Percentiles rank a stretch among this genome's conserved stretches.
Evolutionary conservation across 140 eudicot species (phyloP).

Genomic region (Anethum foeniculum): DNA sequence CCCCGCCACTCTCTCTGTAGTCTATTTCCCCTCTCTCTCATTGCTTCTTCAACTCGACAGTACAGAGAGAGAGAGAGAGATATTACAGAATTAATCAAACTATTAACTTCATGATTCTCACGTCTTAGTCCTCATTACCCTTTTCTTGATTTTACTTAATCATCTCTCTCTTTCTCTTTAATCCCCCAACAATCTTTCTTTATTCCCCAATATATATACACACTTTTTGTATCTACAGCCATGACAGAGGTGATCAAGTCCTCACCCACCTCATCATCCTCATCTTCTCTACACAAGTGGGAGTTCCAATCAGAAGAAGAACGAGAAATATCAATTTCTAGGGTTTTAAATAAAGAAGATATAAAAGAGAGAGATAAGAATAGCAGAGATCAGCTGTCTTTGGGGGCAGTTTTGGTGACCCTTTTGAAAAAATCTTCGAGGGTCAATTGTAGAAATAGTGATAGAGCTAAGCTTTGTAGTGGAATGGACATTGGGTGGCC

Average conservation of each 20-base stretch:
- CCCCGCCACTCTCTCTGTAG: no score
- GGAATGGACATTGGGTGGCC: no score
- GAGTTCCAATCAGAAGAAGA: neutral
- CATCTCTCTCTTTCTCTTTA: neutral
- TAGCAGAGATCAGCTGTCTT: neutral
- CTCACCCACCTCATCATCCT: slow-evolving; percentile 2
- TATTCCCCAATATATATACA: neutral
- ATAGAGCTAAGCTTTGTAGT: neutral
- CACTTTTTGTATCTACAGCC: neutral
- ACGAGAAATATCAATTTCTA: neutral
- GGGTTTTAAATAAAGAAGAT: slow-evolving; percentile 1
- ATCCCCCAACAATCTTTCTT: neutral
- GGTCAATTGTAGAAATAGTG: neutral
- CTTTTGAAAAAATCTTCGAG: neutral
- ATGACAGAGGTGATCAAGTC: neutral
- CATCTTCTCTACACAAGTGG: neutral
- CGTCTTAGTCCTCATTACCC: neutral
- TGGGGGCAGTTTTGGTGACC: slow-evolving; percentile 2
- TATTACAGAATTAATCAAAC: neutral
- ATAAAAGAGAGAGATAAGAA: neutral
- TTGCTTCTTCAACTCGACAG: no score
- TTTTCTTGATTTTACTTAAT: neutral
- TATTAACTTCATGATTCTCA: neutral
- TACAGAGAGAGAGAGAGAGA: no score
- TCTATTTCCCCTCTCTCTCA: neutral